phyloP scores from a whole-genome alignment of 768 basidiomycete species.

The Goffeauzyma gilvescens region DNA sequence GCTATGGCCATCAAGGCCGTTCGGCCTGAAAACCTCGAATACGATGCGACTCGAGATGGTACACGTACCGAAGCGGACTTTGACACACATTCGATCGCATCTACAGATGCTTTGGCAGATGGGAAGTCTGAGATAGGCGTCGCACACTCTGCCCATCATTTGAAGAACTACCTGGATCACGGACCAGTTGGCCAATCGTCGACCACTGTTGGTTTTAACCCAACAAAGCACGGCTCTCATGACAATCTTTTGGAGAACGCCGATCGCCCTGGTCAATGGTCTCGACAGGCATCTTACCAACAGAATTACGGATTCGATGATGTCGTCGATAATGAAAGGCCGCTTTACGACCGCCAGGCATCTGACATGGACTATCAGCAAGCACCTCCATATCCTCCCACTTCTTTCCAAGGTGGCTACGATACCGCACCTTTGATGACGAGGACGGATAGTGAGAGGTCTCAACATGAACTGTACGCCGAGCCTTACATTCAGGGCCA shows the following conservation, averaged over 20 bases:
- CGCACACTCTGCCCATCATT: background rate
- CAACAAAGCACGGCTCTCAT: background rate
- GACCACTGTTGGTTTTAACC: conserved; percentile 1
- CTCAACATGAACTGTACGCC: no score
- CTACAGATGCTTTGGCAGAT: conserved; percentile 29
- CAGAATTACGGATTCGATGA: background rate
- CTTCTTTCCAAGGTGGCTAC: background rate
- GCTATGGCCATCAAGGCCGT: conserved; percentile 29
- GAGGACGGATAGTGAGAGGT: conserved; percentile 1
- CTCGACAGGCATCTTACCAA: conserved; percentile 1
- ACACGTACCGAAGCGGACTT: conserved; percentile 47
- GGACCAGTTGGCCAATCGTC: background rate
- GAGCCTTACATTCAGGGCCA: no score
- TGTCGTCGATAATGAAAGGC: no score
- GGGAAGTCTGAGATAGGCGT: background rate
- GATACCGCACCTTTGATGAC: conserved; percentile 3
- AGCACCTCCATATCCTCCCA: conserved; percentile 1
- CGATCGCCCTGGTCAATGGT: background rate
- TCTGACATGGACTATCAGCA: background rate
- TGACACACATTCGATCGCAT: conserved; percentile 56
- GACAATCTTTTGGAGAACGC: conserved; percentile 3
- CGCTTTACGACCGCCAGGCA: background rate
- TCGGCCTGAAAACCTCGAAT: conserved; percentile 31
- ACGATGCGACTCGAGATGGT: conserved; percentile 28
- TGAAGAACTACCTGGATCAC: conserved; percentile 5